Base-by-base conservation (phyloP, 164 flowering plant genomes). In the Stephania yunnanensis region DNA sequence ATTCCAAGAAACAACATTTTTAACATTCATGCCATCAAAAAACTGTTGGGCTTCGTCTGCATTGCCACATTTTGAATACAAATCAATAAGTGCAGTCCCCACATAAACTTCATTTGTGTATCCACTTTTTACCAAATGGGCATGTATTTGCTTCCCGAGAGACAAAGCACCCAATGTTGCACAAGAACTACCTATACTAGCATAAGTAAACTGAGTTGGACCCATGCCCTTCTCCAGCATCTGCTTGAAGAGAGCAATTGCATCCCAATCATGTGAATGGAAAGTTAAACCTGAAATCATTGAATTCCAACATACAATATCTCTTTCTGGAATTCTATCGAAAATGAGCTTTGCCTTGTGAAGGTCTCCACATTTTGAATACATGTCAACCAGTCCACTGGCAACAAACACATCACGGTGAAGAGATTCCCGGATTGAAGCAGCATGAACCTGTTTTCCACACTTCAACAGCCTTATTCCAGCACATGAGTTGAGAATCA, bases 391-490 rank as follows among this genome's bases (percentile, higher is more conserved):
- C 42, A 94, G 87, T 46, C 89, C 95, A 82, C 94, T 92, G 5
- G 89, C 89, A 78, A 94, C 87, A 84, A 83, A 88, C 7, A 76
- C 66, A 75, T 94, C 92, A 58, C 25, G 64, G 46, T 83, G 80
- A 75, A 83, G 80, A 8, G 53, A 61, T 73, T 73, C 73, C 85
- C 79, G 89, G 46, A 53, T 70, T 13, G 87, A 83, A 69, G 76
- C 85, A 61, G 89, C 89, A 81, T 94, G 98, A 68, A 92, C 86
- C 79, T 90, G 89, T 78, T 84, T 91, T 70, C 98, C 98, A 81
- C 82, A 75, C 66, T 87, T 85, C 68, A 90, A 71, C 79, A 90
- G 72, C 44, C 85, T 87, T 81, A 85, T 73, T 45, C 72, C 90
- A 0, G 96, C 89, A 83, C 94, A 90, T 46, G 97, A 90, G 80